phyloP scores from a whole-genome alignment of 805 yeast genomes.

The Saccharomycopsis vini region DNA sequence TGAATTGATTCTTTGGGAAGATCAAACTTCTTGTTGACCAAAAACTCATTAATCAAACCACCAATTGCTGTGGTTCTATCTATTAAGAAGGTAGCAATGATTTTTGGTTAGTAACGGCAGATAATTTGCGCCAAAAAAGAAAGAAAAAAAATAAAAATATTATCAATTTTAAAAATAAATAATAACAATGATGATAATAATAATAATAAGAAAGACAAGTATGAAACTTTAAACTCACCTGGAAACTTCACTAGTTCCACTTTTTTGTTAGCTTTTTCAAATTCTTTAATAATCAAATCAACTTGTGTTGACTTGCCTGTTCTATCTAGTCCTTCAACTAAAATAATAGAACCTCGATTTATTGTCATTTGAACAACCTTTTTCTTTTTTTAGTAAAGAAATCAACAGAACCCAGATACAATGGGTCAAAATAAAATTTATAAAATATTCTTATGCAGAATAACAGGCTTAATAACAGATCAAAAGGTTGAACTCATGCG shows the following conservation, averaged over 20 bases:
- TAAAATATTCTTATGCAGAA: too few species aligned
- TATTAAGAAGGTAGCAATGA: too few species aligned
- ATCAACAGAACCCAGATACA: too few species aligned
- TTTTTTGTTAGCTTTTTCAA: conserved; percentile 26
- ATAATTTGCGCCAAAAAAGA: not conserved
- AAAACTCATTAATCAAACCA: conserved; percentile 60
- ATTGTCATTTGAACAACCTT: conserved; percentile 5
- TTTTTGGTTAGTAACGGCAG: not conserved
- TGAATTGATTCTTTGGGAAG: conserved; percentile 79
- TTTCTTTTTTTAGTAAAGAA: too few species aligned
- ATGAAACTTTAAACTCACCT: too few species aligned
- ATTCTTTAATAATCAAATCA: conserved; percentile 28
- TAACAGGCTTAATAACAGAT: too few species aligned
- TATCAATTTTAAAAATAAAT: too few species aligned
- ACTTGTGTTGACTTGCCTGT: conserved; percentile 92
- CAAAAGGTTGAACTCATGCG: too few species aligned
- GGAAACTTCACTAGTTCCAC: conserved; percentile 70
- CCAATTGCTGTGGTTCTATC: conserved; percentile 83
- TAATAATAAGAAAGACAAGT: too few species aligned
- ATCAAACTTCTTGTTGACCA: conserved; percentile 39
- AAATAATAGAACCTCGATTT: conserved; percentile 61
- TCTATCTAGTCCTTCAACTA: conserved; percentile 89
- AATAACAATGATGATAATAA: too few species aligned
- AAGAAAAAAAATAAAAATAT: too few species aligned
- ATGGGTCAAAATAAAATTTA: too few species aligned